Conservation (phyloP, 163 green algal genomes). For the Scenedesmus sp. region DNA sequence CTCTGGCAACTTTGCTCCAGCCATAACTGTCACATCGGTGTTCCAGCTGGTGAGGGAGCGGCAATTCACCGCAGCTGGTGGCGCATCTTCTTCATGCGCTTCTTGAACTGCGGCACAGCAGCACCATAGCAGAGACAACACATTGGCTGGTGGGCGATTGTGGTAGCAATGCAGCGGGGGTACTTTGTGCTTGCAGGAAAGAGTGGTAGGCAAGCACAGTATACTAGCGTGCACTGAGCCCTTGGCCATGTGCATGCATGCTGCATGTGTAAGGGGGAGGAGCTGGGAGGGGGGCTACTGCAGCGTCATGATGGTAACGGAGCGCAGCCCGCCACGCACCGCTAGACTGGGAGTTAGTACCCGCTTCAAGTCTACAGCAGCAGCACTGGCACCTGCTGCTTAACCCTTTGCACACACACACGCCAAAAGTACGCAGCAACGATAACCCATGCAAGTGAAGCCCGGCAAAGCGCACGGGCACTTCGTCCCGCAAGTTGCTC, state of each 20-base stretch:
- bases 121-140: not conserved
- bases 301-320: too few species aligned
- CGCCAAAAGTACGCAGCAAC: not conserved
- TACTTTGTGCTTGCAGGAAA: not conserved
- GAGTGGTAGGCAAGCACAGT: not conserved
- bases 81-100: constrained; percentile 57
- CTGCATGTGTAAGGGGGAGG: not conserved
- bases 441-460: not conserved
- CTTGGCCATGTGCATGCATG: not conserved
- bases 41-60: not conserved
- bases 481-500: not conserved
- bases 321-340: too few species aligned
- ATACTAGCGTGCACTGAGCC: too few species aligned
- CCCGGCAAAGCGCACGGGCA: not conserved
- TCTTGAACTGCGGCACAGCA: constrained; percentile 49
- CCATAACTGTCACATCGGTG: not conserved
- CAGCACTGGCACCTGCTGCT: not conserved
- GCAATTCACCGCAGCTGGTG: constrained; percentile 16
- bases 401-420: not conserved
- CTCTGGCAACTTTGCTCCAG: not conserved
- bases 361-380: not conserved
- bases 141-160: not conserved
- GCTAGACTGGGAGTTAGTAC: too few species aligned
- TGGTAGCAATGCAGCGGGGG: not conserved
- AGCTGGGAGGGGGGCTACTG: too few species aligned